A percentile compares a stretch with the other conserved stretches of the same genome.
Evolutionary conservation across 1,284 basidiomycete species (phyloP).

Genomic region (Irpex sp.): DNA sequence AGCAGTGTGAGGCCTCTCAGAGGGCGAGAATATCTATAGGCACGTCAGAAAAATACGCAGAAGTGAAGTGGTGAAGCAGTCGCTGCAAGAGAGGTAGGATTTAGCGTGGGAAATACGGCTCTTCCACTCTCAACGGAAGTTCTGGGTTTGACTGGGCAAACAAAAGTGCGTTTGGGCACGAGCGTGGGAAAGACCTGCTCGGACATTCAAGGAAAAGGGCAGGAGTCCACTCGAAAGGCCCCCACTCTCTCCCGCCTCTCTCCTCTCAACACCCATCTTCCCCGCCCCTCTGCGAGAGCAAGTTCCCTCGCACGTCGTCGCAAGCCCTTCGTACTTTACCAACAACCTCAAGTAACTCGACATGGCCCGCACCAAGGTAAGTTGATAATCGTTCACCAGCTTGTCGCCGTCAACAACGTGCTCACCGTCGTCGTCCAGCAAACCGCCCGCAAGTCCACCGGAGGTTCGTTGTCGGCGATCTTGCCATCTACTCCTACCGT

Average conservation of each 20-base stretch:
- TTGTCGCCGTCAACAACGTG: constrained; percentile 24
- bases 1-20: neutral
- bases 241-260: constrained; percentile 24
- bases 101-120: neutral
- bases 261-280: constrained; percentile 27
- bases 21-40: too few relatives aligned
- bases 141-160: constrained; percentile 13
- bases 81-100: neutral
- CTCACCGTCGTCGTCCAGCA: constrained; percentile 45
- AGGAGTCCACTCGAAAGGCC: constrained; percentile 17
- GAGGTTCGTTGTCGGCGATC: constrained; percentile 47
- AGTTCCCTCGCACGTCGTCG: constrained; percentile 12
- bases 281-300: constrained; percentile 12
- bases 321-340: constrained; percentile 21
- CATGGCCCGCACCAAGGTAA: constrained; percentile 78
- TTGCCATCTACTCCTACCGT: constrained; percentile 12
- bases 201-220: constrained; percentile 27
- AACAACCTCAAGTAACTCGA: constrained; percentile 20
- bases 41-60: neutral
- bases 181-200: constrained; percentile 29
- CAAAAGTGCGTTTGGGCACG: constrained; percentile 14
- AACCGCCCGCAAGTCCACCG: constrained; percentile 82
- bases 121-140: constrained; percentile 5
- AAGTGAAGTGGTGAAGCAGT: neutral
- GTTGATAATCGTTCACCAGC: constrained; percentile 17